These are phyloP conservation scores for Yamadazyma akitaensis DNA, from an alignment of 805 yeast species.

Conservation along the genomic window DNA sequence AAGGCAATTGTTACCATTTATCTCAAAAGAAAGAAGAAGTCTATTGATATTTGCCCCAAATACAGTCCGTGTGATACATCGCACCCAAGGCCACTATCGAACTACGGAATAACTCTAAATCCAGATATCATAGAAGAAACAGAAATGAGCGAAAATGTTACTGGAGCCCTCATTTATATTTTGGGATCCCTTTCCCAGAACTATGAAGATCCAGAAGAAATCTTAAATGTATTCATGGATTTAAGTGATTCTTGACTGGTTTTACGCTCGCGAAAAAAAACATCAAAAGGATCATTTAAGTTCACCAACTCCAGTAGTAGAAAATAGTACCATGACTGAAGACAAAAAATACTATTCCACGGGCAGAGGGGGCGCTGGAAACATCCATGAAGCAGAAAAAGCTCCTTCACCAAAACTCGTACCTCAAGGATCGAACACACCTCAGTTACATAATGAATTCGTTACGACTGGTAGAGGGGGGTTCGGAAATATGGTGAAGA, in stretches of 20 bases:
- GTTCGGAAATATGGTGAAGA: slow-evolving; percentile 68
- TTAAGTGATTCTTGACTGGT: slow-evolving; percentile 1
- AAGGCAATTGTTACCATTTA: background rate
- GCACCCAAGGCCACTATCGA: background rate
- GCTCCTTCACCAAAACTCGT: slow-evolving; percentile 53
- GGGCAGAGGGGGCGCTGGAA: slow-evolving; percentile 80
- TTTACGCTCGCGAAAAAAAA: background rate
- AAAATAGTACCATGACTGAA: background rate
- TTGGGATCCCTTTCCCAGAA: background rate
- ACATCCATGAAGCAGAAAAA: slow-evolving; percentile 43
- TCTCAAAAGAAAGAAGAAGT: background rate
- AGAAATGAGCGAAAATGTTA: background rate
- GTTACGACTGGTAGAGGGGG: slow-evolving; percentile 79
- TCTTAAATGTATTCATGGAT: background rate
- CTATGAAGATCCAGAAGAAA: background rate
- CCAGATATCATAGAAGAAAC: background rate
- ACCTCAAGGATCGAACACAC: slow-evolving; percentile 60
- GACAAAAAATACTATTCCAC: slow-evolving; percentile 51
- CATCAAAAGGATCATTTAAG: background rate
- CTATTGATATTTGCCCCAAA: background rate
- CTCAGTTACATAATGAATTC: slow-evolving; percentile 51
- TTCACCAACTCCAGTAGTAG: background rate
- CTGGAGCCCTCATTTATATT: slow-evolving; percentile 1
- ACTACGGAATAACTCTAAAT: background rate
- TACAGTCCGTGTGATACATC: background rate